Conservation (phyloP, 192 early-diverging fungal genomes). For the Powellomyces hirtus region DNA sequence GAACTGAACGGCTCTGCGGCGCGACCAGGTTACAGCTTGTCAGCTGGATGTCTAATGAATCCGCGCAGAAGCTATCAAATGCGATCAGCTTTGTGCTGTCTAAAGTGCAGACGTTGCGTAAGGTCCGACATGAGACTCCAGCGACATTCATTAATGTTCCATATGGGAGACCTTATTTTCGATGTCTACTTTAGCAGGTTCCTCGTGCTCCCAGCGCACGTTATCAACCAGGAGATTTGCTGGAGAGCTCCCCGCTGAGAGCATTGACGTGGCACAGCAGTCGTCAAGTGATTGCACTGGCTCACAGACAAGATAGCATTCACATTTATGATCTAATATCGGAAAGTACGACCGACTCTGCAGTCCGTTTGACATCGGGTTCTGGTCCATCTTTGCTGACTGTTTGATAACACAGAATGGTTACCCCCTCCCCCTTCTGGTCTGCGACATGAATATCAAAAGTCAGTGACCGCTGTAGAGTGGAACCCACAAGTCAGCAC, state of each 20-base stretch:
- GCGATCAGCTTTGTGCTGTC: too few relatives aligned
- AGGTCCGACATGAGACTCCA: too few relatives aligned
- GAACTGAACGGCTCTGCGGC: neutral
- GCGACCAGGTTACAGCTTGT: too few relatives aligned
- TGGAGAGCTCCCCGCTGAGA: conserved; percentile 36
- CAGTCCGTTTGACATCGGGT: neutral
- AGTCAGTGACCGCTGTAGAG: conserved; percentile 48
- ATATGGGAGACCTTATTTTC: too few relatives aligned
- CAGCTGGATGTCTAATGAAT: too few relatives aligned
- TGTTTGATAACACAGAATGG: conserved; percentile 29
- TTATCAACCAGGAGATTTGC: too few relatives aligned
- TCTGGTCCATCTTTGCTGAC: neutral
- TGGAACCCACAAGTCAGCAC: conserved; percentile 42
- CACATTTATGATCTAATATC: conserved; percentile 67
- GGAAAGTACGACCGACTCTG: conserved; percentile 29
- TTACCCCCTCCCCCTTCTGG: conserved; percentile 22
- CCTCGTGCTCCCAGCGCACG: too few relatives aligned
- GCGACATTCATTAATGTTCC: too few relatives aligned
- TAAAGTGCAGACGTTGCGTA: too few relatives aligned
- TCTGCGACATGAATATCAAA: conserved; percentile 40
- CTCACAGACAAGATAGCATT: conserved; percentile 61
- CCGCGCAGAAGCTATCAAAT: too few relatives aligned
- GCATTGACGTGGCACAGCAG: conserved; percentile 78
- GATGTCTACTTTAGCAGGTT: too few relatives aligned
- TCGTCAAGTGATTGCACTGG: conserved; percentile 65